These are phyloP conservation scores for Pseudogymnoascus sp. DNA, from an alignment of 2,329 filamentous ascomycete genomes.

Conservation along the genomic window DNA sequence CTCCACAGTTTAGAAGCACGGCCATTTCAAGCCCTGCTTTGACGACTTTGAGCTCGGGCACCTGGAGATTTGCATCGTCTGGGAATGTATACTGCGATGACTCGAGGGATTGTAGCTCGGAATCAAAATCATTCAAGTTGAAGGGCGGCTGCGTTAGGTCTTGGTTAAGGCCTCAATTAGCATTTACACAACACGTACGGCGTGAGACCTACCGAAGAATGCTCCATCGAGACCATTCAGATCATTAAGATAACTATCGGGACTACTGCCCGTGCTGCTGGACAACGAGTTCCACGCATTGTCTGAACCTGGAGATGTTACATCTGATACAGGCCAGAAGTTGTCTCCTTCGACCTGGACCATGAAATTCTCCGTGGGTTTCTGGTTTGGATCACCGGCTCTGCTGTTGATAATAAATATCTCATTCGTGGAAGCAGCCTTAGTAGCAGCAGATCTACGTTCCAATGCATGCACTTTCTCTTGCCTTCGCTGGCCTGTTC, in stretches of 20 bases:
- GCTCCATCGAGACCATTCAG: neutral
- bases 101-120: slow-evolving; percentile 16
- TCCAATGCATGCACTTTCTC: slow-evolving; percentile 13
- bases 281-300: slow-evolving; percentile 7
- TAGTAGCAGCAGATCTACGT: slow-evolving; percentile 3
- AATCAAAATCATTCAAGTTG: neutral
- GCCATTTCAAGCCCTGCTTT: slow-evolving; percentile 13
- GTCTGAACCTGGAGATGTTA: slow-evolving; percentile 8
- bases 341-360: neutral
- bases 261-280: neutral
- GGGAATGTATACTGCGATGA: slow-evolving; percentile 16
- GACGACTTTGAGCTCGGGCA: slow-evolving; percentile 4
- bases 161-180: neutral
- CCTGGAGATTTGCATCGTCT: neutral
- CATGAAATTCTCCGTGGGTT: neutral
- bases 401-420: slow-evolving; percentile 5
- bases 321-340: slow-evolving; percentile 10
- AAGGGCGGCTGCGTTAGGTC: neutral
- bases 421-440: neutral
- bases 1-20: slow-evolving; percentile 12
- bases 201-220: slow-evolving; percentile 9
- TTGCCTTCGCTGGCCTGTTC: slow-evolving; percentile 12
- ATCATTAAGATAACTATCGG: slow-evolving; percentile 5
- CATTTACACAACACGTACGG: neutral
- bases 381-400: neutral